Base-by-base conservation (phyloP, 306 rosid species). In the Acacia acuminata region DNA sequence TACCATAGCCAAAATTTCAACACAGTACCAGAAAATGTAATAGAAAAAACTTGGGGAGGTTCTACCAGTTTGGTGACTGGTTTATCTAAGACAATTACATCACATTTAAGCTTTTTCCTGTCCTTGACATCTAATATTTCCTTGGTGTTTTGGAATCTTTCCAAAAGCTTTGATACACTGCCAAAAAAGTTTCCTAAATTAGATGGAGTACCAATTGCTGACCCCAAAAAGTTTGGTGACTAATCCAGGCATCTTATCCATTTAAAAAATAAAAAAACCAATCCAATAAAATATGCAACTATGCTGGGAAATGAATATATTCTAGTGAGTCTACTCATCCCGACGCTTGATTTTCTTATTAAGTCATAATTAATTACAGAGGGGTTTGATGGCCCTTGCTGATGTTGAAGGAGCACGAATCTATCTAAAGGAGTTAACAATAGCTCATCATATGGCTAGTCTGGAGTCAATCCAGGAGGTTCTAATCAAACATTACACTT, bases 381-480 rank as follows among this genome's bases (percentile, higher is more conserved):
- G 98, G 85, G 98, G 98, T 79, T 90, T 95, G 30, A 89, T 81
- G 94, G 94, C 99, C 66, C 96, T 95, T 77, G 99, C 97, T 81
- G 98, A 95, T 87, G 92, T 95, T 81, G 99, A 95, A 89, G 98
- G 97, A 83, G 99, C 99, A 75, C 90, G 87, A 80, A 91, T 95
- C 87, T 93, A 92, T 88, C 86, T 95, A 73, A 95, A 90, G 87
- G 91, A 87, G 74, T 82, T 95, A 77, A 88, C 88, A 68, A 92
- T 95, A 88, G 86, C 96, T 73, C 97, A 93, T 88, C 98, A 93
- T 80, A 93, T 93, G 93, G 95, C 98, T 84, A 92, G 99, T 79
- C 89, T 89, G 92, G 94, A 92, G 73, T 93, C 99, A 77, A 87
- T 95, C 68, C 90, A 88, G 81, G 96, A 93, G 82, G 90, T 92